Conservation (phyloP, 73 alveolate genomes). For the Effrenium voratum region DNA sequence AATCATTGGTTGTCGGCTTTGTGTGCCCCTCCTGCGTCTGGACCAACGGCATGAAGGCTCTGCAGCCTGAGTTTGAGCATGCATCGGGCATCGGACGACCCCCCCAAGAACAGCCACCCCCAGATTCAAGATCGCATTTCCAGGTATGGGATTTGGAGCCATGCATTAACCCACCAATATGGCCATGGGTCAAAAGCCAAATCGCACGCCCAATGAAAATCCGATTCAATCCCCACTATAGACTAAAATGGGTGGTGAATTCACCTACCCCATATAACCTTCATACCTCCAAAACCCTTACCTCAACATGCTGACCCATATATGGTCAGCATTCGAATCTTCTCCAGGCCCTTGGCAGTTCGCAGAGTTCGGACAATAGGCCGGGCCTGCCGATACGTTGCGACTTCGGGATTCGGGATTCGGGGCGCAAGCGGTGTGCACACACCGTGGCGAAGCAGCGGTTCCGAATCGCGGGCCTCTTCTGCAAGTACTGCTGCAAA, state of each 20-base stretch:
- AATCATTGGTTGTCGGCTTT: too few relatives aligned
- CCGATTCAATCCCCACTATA: too few relatives aligned
- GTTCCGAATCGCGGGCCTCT: not conserved
- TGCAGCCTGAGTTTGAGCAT: conserved; percentile 5
- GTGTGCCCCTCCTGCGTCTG: conserved; percentile 38
- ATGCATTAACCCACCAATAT: not conserved
- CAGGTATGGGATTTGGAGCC: not conserved
- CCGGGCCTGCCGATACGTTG: conserved; percentile 29
- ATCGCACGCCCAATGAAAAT: too few relatives aligned
- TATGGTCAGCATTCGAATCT: too few relatives aligned
- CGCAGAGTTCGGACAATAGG: conserved; percentile 58
- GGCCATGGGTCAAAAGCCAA: too few relatives aligned
- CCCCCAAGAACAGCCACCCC: too few relatives aligned
- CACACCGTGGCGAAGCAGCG: not conserved
- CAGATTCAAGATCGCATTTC: too few relatives aligned
- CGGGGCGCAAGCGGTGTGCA: not conserved
- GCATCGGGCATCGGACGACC: too few relatives aligned
- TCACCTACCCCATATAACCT: too few relatives aligned
- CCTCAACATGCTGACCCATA: too few relatives aligned
- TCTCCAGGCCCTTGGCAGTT: not conserved
- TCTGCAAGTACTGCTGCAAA: conserved; percentile 58
- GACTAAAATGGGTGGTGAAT: too few relatives aligned
- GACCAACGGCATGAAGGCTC: conserved; percentile 71
- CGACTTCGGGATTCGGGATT: not conserved
- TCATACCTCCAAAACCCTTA: too few relatives aligned